Evolutionary conservation across 805 yeast genomes (phyloP).

Genomic region (Starmerella riodocensis): DNA sequence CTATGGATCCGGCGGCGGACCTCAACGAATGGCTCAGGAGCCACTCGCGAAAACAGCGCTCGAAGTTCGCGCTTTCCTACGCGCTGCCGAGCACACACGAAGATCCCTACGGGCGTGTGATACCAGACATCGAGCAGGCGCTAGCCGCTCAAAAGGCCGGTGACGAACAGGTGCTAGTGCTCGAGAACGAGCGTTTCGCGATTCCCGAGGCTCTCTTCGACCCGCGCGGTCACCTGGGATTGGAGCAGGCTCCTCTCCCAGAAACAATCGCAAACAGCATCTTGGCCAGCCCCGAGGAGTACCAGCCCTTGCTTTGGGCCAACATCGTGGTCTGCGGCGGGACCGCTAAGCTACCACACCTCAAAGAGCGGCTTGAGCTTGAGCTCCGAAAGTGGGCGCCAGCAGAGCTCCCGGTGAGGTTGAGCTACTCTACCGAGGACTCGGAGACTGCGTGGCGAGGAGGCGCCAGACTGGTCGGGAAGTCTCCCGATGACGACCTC

Average conservation of each 20-base stretch:
- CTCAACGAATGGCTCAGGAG: conserved; percentile 30
- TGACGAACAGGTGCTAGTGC: conserved; percentile 50
- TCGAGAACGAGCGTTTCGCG: conserved; percentile 76
- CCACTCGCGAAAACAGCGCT: conserved; percentile 9
- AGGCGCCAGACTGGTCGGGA: conserved; percentile 35
- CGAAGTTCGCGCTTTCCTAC: conserved; percentile 43
- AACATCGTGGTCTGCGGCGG: conserved; percentile 81
- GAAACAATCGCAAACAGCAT: conserved; percentile 58
- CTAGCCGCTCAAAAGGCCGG: conserved; percentile 15
- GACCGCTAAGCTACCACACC: conserved; percentile 55
- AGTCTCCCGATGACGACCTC: conserved; percentile 29
- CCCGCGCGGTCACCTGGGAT: conserved; percentile 60
- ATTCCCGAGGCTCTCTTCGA: conserved; percentile 78
- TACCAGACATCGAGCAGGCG: conserved; percentile 24
- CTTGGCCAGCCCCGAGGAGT: conserved; percentile 54
- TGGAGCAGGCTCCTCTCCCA: conserved; percentile 66
- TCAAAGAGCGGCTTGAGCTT: conserved; percentile 39
- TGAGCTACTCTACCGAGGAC: conserved; percentile 27
- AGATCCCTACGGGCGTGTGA: conserved; percentile 45
- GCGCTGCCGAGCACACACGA: conserved; percentile 44
- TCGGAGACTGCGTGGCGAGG: conserved; percentile 46
- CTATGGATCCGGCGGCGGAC: conserved; percentile 41
- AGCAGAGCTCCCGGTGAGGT: conserved; percentile 22
- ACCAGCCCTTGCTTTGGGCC: conserved; percentile 57
- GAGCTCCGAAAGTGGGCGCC: conserved; percentile 30